Base-by-base conservation (phyloP, 331 rosid species). In the Quercus lobata region DNA sequence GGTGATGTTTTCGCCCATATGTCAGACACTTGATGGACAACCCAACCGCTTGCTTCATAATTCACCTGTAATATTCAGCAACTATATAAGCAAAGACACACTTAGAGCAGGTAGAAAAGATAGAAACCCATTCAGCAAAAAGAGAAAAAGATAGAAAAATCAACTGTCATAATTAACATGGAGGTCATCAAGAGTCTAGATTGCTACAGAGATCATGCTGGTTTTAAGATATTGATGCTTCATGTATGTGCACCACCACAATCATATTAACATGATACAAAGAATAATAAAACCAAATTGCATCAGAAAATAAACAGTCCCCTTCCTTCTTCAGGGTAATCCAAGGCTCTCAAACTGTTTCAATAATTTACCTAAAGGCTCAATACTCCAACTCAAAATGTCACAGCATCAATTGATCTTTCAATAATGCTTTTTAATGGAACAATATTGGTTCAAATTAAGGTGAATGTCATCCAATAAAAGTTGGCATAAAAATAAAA, bases 1-100 rank as follows among this genome's bases (percentile, higher is more conserved):
- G 98, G 94, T 58, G 98, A 94, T 71, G 96, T 87, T 87, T 94
- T 94, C 5, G 88, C 97, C 98, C 97, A 94, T 83, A 91, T 69
- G 80, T 94, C 97, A 41, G 98, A 89, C 77, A 92, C 97, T 78
- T 94, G 98, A 89, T 94, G 98, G 19, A 80, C 88, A 89, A 94
- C 98, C 97, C 98, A 94, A 76, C 97, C 97, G 76, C 83, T 84
- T 57, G 94, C 88, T 80, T 89, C 90, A 84, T 94, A 94, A 84
- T 94, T 94, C 87, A 90, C 97, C 98, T 94, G 88, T n/a, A 76
- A 75, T 15, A 56, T 83, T 79, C 1, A 37, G 52, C 2, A 14
- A 55, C 55, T 30, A 62, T 72, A 71, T 19, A 52, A 63, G 55
- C 57, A 73, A 63, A 54, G 21, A 32, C 5, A 30, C 37, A 7